These are phyloP conservation scores for Cardamine chenopodiifolia DNA, from an alignment of 345 rosid genomes.

Conservation along the genomic window DNA sequence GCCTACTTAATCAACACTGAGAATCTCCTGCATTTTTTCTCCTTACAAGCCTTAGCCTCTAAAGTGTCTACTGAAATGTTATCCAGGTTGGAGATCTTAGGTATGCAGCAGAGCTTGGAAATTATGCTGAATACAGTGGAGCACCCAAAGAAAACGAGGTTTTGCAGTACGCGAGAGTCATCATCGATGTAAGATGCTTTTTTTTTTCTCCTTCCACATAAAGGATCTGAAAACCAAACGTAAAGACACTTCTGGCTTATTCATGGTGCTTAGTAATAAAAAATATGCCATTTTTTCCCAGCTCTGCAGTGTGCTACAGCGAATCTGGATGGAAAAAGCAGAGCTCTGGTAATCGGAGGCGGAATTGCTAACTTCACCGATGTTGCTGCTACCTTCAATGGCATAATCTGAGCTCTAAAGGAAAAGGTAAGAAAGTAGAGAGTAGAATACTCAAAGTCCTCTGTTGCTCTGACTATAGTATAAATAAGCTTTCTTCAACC, in stretches of 20 bases:
- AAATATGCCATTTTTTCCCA: background rate
- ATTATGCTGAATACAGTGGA: constrained; percentile 96
- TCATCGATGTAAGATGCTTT: constrained; percentile 85
- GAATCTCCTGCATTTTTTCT: constrained; percentile 8
- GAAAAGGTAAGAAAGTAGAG: constrained; percentile 80
- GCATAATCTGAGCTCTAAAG: constrained; percentile 84
- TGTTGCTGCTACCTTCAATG: constrained; percentile 91
- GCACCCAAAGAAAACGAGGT: constrained; percentile 98
- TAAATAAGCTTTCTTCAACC: constrained; percentile 45
- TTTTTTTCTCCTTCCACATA: too few species aligned
- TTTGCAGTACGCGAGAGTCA: constrained; percentile 97
- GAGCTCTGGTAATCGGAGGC: constrained; percentile 95
- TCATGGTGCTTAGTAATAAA: too few species aligned
- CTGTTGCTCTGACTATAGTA: constrained; percentile 60
- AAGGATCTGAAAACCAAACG: background rate
- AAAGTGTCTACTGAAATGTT: background rate
- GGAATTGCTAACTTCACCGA: constrained; percentile 98
- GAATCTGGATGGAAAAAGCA: constrained; percentile 78
- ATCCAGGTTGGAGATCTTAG: constrained; percentile 95
- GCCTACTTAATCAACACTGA: constrained; percentile 1
- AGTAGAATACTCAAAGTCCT: constrained; percentile 68
- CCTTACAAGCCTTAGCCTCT: constrained; percentile 9
- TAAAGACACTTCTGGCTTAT: constrained; percentile 3
- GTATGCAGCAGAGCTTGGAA: constrained; percentile 85
- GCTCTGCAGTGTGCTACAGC: constrained; percentile 78